Percentiles rank a stretch among this genome's conserved stretches.
phyloP scores from a whole-genome alignment of 2,329 filamentous ascomycete genomes.

The Ploettnerulaceae sp. region DNA sequence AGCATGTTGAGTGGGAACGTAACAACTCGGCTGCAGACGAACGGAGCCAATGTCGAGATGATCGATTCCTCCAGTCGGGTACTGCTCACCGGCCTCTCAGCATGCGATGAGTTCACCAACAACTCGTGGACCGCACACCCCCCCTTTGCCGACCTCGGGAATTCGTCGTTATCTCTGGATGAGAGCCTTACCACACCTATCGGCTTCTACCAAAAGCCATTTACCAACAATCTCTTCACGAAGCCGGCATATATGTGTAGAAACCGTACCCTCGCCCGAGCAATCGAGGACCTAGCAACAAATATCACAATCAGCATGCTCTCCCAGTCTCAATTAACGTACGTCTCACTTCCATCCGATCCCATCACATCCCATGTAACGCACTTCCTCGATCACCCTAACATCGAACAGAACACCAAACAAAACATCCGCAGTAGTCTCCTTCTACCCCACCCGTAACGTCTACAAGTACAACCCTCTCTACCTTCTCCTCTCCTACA shows the following conservation, averaged over 20 bases:
- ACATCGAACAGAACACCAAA: constrained; percentile 1
- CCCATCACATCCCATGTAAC: too few relatives aligned
- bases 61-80: not conserved
- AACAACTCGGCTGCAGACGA: not conserved
- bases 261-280: constrained; percentile 2
- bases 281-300: constrained; percentile 9
- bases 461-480: constrained; percentile 11
- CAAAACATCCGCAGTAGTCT: not conserved
- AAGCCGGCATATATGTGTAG: constrained; percentile 4
- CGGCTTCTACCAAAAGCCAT: not conserved
- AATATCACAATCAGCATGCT: constrained; percentile 14
- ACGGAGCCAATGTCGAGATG: not conserved
- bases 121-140: not conserved
- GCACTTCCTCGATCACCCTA: not conserved
- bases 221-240: not conserved
- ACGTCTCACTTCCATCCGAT: not conserved
- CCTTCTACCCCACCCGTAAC: constrained; percentile 6
- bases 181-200: too few relatives aligned
- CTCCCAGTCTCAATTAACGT: not conserved
- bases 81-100: not conserved
- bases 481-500: constrained; percentile 8
- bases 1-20: constrained; percentile 2
- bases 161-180: too few relatives aligned
- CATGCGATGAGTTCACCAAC: not conserved
- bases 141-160: not conserved